phyloP scores from a whole-genome alignment of 129 eudicot genomes.

The Arctium lappa region DNA sequence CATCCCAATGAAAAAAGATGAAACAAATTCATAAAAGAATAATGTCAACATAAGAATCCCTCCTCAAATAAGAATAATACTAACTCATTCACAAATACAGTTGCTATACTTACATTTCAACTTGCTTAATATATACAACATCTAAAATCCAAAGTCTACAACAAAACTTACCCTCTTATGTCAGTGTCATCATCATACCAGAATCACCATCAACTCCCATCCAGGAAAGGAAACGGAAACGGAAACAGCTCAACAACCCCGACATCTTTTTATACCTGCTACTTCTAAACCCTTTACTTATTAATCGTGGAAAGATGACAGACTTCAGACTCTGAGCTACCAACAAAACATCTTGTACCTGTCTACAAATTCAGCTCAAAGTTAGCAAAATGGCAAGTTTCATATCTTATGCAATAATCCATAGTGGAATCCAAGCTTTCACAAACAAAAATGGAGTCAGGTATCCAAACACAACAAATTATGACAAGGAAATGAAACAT shows the following conservation, averaged over 20 bases:
- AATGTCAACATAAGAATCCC: not conserved
- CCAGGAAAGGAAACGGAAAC: too few relatives aligned
- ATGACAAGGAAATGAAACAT: too few relatives aligned
- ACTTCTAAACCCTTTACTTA: not conserved
- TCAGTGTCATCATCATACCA: not conserved
- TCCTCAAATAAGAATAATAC: not conserved
- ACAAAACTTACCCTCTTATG: conserved; percentile 11
- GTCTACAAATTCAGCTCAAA: conserved; percentile 8
- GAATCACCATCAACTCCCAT: not conserved
- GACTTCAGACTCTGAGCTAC: not conserved
- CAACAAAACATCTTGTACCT: conserved; percentile 9
- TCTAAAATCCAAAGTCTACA: conserved; percentile 9
- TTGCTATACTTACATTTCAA: conserved; percentile 10
- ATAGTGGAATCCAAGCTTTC: not conserved
- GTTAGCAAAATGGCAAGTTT: conserved; percentile 2
- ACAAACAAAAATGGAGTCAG: too few relatives aligned
- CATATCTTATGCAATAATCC: conserved; percentile 11
- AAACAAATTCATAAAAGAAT: not conserved
- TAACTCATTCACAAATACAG: conserved; percentile 8
- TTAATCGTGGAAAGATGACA: not conserved
- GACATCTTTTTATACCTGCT: not conserved
- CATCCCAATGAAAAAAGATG: not conserved
- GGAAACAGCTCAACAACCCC: not conserved
- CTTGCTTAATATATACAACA: conserved; percentile 15
- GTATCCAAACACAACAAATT: too few relatives aligned